phyloP scores from a whole-genome alignment of 164 flowering plant species.

The Hamamelis virginiana region DNA sequence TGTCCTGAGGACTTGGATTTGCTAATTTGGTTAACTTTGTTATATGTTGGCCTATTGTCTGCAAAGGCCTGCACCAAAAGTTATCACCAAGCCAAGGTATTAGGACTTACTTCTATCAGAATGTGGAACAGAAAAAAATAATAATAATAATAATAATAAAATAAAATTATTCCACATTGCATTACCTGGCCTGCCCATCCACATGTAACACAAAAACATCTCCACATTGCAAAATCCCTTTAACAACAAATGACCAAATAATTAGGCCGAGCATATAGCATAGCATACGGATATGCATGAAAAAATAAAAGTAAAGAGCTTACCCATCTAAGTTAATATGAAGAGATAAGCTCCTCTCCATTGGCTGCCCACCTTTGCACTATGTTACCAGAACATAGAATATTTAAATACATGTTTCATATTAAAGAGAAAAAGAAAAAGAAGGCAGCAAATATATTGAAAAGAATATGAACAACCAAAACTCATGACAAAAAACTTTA shows the following conservation, averaged over 20 bases:
- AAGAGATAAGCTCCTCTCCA: conserved; percentile 32
- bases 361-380: conserved; percentile 35
- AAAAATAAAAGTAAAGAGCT: not conserved
- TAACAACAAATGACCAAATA: not conserved
- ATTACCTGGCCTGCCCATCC: conserved; percentile 36
- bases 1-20: conserved; percentile 9
- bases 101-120: not conserved
- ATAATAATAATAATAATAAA: not conserved
- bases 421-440: not conserved
- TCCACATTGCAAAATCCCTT: conserved; percentile 34
- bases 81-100: not conserved
- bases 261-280: not conserved
- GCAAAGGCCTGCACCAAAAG: conserved; percentile 17
- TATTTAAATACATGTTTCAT: not conserved
- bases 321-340: conserved; percentile 26
- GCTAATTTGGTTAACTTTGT: not conserved
- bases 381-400: not conserved
- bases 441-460: not conserved
- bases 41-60: conserved; percentile 5
- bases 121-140: not conserved
- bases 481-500: not conserved
- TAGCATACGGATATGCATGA: not conserved
- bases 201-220: conserved; percentile 33
- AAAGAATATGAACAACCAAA: not conserved
- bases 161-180: not conserved